A percentile compares a stretch with the other conserved stretches of the same genome.
Evolutionary conservation across 345 rosid species (phyloP).

Genomic region (Eucalyptus rudis): DNA sequence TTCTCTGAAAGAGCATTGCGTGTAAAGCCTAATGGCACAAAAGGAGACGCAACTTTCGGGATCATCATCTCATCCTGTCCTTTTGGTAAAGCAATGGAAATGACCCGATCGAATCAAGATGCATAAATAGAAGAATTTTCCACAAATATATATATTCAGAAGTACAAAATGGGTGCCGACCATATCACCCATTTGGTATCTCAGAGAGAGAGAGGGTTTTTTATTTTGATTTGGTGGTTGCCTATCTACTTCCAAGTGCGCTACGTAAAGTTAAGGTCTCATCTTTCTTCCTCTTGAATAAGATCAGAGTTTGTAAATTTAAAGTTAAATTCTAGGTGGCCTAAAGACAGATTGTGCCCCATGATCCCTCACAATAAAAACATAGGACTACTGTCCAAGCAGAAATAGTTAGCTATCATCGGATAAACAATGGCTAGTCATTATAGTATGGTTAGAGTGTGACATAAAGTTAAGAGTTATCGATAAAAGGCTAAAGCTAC

Average conservation of each 20-base stretch:
- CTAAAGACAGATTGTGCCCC: neutral
- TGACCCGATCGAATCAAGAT: neutral
- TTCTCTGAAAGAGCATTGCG: neutral
- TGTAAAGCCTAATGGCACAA: neutral
- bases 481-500: neutral
- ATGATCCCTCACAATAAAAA: neutral
- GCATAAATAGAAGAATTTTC: rapidly evolving
- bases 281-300: neutral
- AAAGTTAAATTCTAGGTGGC: neutral
- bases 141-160: neutral
- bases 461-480: neutral
- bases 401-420: neutral
- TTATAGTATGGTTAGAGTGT: neutral
- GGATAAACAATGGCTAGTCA: neutral
- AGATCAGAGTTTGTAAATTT: neutral
- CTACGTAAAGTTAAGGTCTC: neutral
- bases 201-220: neutral
- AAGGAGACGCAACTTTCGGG: neutral
- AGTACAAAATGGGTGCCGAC: neutral
- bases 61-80: neutral
- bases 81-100: neutral
- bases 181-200: neutral
- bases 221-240: neutral
- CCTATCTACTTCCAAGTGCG: neutral
- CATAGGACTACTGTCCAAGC: neutral